Conservation (phyloP, 2,329 filamentous ascomycete genomes). For the Aspergillus unguis region DNA sequence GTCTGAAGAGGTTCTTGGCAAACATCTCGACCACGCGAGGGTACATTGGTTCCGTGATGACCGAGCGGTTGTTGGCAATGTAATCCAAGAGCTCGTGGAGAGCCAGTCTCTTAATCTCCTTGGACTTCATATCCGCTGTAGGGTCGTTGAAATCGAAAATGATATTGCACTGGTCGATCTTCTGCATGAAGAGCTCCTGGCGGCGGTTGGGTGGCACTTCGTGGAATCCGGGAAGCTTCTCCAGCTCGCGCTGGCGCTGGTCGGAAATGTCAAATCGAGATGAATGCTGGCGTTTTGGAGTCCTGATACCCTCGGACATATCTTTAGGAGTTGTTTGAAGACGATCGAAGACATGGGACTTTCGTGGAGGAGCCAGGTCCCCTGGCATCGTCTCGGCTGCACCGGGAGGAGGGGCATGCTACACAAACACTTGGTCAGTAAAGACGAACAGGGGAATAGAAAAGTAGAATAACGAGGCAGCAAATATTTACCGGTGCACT, state of each 20-base stretch:
- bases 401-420: conserved; percentile 91
- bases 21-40: conserved; percentile 99
- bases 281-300: conserved; percentile 93
- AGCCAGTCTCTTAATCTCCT: conserved; percentile 96
- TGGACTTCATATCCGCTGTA: conserved; percentile 98
- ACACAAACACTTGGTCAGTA: conserved; percentile 8
- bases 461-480: background rate
- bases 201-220: conserved; percentile 92
- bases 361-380: conserved; percentile 92
- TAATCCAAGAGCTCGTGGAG: conserved; percentile 96
- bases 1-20: conserved; percentile 94
- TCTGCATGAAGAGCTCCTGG: conserved; percentile 98
- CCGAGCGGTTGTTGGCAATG: conserved; percentile 95
- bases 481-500: conserved; percentile 70
- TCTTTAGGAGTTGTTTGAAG: conserved; percentile 94
- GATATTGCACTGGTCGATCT: conserved; percentile 99
- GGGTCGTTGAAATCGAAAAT: conserved; percentile 99
- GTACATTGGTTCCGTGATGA: conserved; percentile 99
- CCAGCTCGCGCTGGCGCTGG: conserved; percentile 80
- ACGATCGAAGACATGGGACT: conserved; percentile 83
- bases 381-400: conserved; percentile 97
- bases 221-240: conserved; percentile 96
- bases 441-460: background rate
- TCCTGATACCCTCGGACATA: conserved; percentile 89
- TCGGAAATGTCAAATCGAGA: conserved; percentile 97